Conservation (phyloP, 495 filamentous ascomycete species). For the Cladorrhinum samala region DNA sequence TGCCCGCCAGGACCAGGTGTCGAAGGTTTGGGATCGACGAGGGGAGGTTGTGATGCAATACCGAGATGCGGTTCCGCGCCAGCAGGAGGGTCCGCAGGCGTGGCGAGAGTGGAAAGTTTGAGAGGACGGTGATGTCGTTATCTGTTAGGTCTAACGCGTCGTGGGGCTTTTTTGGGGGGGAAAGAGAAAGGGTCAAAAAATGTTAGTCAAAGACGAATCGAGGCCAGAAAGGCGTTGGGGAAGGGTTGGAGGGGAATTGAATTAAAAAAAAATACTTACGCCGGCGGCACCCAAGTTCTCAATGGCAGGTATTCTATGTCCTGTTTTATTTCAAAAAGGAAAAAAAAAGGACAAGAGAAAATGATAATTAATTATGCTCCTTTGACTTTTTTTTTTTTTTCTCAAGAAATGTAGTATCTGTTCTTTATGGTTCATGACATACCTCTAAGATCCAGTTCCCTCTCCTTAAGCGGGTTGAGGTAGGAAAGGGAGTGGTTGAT, state of each 20-base stretch:
- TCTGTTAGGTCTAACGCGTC: constrained; percentile 97
- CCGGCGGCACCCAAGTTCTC: constrained; percentile 97
- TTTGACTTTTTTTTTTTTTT: too few species aligned
- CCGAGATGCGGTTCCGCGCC: constrained; percentile 78
- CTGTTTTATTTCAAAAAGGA: constrained; percentile 42
- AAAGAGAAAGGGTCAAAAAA: background rate
- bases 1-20: constrained; percentile 71
- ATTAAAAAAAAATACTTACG: constrained; percentile 49
- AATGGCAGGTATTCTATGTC: constrained; percentile 94
- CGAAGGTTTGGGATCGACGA: constrained; percentile 69
- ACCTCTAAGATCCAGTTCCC: constrained; percentile 99
- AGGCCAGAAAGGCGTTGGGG: background rate
- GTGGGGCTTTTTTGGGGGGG: constrained; percentile 49
- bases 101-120: constrained; percentile 91
- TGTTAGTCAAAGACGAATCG: too few species aligned
- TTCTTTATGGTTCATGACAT: constrained; percentile 96
- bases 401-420: constrained; percentile 71
- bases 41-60: constrained; percentile 68
- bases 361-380: constrained; percentile 45
- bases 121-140: constrained; percentile 85
- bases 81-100: constrained; percentile 81
- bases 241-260: constrained; percentile 8
- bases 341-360: constrained; percentile 14
- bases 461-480: constrained; percentile 95
- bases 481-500: constrained; percentile 88